Evolutionary conservation across 192 early-diverging fungal genomes (phyloP).

Genomic region (Linnemannia zychae): DNA sequence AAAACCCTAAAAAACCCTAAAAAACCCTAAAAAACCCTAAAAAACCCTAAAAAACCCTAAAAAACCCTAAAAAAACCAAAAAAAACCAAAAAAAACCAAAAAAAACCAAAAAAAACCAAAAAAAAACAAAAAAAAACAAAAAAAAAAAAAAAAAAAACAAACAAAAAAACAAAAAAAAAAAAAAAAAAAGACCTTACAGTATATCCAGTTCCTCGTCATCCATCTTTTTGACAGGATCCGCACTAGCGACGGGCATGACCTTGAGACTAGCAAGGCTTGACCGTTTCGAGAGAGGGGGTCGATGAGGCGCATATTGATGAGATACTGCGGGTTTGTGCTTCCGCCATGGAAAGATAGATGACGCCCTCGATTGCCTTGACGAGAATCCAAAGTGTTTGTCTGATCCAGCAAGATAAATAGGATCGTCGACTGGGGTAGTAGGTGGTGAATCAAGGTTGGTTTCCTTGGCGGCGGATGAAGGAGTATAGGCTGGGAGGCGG

Average conservation of each 20-base stretch:
- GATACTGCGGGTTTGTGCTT: slow-evolving; percentile 52
- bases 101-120: too few species aligned
- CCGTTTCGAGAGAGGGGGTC: slow-evolving; percentile 48
- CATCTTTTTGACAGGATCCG: slow-evolving; percentile 32
- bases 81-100: too few species aligned
- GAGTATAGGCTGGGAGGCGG: slow-evolving; percentile 47
- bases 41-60: too few species aligned
- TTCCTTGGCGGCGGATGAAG: slow-evolving; percentile 36
- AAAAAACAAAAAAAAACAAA: slow-evolving; percentile 6
- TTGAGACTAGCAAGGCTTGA: slow-evolving; percentile 50
- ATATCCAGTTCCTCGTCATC: slow-evolving; percentile 34
- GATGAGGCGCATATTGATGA: slow-evolving; percentile 54
- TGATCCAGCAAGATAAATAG: slow-evolving; percentile 31
- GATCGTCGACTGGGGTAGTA: slow-evolving; percentile 40
- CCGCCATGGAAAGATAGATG: slow-evolving; percentile 55
- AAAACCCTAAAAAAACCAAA: too few species aligned
- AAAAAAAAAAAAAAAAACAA: slow-evolving; percentile 6
- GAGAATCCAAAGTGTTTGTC: slow-evolving; percentile 56
- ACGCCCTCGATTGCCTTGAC: slow-evolving; percentile 33
- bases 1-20: too few species aligned
- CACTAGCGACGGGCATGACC: slow-evolving; percentile 32
- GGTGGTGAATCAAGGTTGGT: slow-evolving; percentile 25
- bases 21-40: too few species aligned
- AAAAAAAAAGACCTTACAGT: slow-evolving; percentile 22
- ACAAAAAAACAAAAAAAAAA: neutral